phyloP scores from a whole-genome alignment of 148 eudicot species.

The Spergularia bocconei region DNA sequence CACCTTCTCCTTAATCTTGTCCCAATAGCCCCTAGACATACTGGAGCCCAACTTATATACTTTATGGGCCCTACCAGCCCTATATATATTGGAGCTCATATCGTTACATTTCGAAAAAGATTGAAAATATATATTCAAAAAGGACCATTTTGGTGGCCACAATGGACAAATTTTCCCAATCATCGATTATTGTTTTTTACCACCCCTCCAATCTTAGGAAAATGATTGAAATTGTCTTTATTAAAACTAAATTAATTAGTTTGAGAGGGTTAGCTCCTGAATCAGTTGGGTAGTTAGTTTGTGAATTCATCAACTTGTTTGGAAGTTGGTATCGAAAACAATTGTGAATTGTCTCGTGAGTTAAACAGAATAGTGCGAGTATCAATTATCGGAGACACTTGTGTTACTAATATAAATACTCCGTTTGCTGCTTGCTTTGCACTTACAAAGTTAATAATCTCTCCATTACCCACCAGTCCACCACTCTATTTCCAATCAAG shows the following conservation, averaged over 20 bases:
- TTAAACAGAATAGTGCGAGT: too few species aligned
- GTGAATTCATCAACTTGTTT: too few species aligned
- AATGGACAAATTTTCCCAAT: conserved; percentile 23
- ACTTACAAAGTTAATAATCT: too few species aligned
- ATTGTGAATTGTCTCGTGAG: too few species aligned
- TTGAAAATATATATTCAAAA: conserved; percentile 4
- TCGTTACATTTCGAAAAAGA: conserved; percentile 12
- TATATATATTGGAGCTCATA: not conserved
- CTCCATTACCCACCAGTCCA: too few species aligned
- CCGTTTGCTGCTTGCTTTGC: too few species aligned
- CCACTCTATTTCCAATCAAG: too few species aligned
- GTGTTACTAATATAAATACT: too few species aligned
- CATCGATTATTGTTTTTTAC: conserved; percentile 1
- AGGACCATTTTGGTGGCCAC: conserved; percentile 29
- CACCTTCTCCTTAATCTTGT: conserved; percentile 46
- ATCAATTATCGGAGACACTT: too few species aligned
- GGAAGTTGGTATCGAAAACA: too few species aligned
- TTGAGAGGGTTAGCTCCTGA: too few species aligned
- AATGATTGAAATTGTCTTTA: not conserved
- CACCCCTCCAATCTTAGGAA: not conserved
- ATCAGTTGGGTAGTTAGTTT: too few species aligned
- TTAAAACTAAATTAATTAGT: not conserved
- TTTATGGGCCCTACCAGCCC: conserved; percentile 35
- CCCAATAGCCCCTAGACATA: conserved; percentile 58
- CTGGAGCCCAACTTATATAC: conserved; percentile 44